Evolutionary conservation across 305 asterid genomes (phyloP).

Genomic region (Rubia peregrina): DNA sequence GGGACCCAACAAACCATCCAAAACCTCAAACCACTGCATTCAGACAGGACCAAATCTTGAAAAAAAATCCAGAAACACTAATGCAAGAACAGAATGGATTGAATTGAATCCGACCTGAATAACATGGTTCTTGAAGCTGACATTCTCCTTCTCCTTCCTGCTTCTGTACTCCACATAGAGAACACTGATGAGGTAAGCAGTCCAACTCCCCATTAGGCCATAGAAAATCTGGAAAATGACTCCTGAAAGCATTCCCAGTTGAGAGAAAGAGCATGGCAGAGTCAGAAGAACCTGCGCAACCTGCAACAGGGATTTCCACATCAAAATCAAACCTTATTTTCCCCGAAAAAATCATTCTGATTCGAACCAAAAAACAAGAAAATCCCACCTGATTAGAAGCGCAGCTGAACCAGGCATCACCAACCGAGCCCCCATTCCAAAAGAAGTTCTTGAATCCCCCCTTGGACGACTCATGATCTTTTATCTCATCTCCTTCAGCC

Average conservation of each 20-base stretch:
- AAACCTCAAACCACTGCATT: conserved; percentile 37
- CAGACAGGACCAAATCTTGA: no score
- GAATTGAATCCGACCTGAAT: conserved; percentile 49
- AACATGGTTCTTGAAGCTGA: conserved; percentile 75
- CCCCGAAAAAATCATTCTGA: background rate
- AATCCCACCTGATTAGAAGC: conserved; percentile 62
- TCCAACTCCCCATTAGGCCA: conserved; percentile 85
- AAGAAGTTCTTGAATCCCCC: conserved; percentile 48
- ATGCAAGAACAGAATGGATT: background rate
- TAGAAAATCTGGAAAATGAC: conserved; percentile 61
- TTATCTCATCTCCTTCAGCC: background rate
- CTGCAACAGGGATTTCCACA: conserved; percentile 20
- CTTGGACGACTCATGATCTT: background rate
- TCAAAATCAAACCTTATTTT: background rate
- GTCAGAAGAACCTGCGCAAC: conserved; percentile 92
- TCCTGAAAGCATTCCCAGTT: conserved; percentile 81
- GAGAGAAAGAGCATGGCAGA: conserved; percentile 77
- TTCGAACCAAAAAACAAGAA: background rate
- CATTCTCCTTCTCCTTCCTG: conserved; percentile 79
- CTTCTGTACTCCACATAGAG: conserved; percentile 80
- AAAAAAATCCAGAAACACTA: background rate
- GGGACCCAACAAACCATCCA: conserved; percentile 32
- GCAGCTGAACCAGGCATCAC: conserved; percentile 94
- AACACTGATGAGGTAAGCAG: conserved; percentile 71
- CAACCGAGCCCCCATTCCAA: conserved; percentile 93